These are phyloP conservation scores for Parathielavia appendiculata DNA, from an alignment of 495 filamentous ascomycete species.

Conservation along the genomic window DNA sequence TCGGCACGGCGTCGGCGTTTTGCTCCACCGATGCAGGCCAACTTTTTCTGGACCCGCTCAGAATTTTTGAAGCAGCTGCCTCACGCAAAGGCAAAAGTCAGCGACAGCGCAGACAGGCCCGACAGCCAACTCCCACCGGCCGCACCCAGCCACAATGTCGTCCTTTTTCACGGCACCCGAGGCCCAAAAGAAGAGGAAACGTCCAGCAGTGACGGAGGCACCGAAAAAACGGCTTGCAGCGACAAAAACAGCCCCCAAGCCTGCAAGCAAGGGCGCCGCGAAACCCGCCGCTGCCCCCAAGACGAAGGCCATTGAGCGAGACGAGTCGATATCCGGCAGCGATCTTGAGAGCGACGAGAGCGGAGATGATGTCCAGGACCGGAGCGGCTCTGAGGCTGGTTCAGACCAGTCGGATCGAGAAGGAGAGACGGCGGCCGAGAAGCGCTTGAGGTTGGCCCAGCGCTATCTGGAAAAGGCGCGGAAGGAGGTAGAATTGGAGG, in stretches of 20 bases:
- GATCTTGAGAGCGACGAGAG: constrained; percentile 54
- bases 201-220: constrained; percentile 36
- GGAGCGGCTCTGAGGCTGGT: constrained; percentile 42
- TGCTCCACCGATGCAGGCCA: constrained; percentile 27
- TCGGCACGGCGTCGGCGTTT: constrained; percentile 19
- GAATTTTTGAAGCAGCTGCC: constrained; percentile 24
- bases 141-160: constrained; percentile 52
- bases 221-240: constrained; percentile 46
- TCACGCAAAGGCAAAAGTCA: constrained; percentile 9
- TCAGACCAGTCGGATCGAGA: constrained; percentile 53
- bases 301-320: constrained; percentile 55
- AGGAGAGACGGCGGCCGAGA: constrained; percentile 80
- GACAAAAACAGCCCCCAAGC: constrained; percentile 32
- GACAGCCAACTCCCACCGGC: constrained; percentile 13
- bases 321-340: constrained; percentile 83
- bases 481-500: constrained; percentile 56
- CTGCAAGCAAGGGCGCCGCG: constrained; percentile 41
- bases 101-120: constrained; percentile 9
- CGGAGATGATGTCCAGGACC: constrained; percentile 33
- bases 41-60: constrained; percentile 23
- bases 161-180: constrained; percentile 80
- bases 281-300: constrained; percentile 41
- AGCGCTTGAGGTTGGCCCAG: constrained; percentile 82
- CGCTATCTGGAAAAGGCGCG: constrained; percentile 86
- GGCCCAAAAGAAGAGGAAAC: constrained; percentile 77